phyloP scores from a whole-genome alignment of 2,329 filamentous ascomycete genomes.

The Epichloe uncinata region DNA sequence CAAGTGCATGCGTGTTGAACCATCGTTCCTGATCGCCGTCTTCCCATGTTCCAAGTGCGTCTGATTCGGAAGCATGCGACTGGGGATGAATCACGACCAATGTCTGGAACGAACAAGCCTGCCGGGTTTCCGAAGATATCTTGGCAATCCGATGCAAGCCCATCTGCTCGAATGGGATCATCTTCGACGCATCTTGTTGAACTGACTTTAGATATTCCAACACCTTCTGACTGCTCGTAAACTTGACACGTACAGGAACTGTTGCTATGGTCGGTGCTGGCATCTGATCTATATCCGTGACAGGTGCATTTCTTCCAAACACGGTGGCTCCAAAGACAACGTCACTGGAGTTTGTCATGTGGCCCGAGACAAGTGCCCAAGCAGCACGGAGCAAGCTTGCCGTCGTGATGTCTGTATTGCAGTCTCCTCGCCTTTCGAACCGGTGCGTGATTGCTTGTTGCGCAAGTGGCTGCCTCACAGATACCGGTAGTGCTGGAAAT shows the following conservation, averaged over 20 bases:
- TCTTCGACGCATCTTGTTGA: constrained; percentile 8
- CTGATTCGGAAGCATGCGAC: neutral
- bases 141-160: constrained; percentile 13
- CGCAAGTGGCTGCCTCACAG: constrained; percentile 29
- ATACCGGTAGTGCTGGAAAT: constrained; percentile 29
- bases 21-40: neutral
- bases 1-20: neutral
- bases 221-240: constrained; percentile 14
- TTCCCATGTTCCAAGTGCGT: neutral
- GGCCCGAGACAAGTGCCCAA: constrained; percentile 33
- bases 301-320: constrained; percentile 21
- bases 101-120: constrained; percentile 15
- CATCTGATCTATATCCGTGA: constrained; percentile 11
- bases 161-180: constrained; percentile 10
- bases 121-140: constrained; percentile 4
- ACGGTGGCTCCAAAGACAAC: constrained; percentile 30
- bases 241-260: constrained; percentile 24
- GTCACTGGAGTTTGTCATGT: constrained; percentile 29
- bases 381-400: constrained; percentile 23
- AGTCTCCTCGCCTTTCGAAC: neutral
- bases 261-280: constrained; percentile 25
- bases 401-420: constrained; percentile 14
- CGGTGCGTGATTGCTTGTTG: constrained; percentile 28
- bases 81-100: constrained; percentile 16
- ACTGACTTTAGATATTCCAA: constrained; percentile 5